Evolutionary conservation across 2,329 filamentous ascomycete species (phyloP).

Genomic region (Arachnopeziza araneosa): DNA sequence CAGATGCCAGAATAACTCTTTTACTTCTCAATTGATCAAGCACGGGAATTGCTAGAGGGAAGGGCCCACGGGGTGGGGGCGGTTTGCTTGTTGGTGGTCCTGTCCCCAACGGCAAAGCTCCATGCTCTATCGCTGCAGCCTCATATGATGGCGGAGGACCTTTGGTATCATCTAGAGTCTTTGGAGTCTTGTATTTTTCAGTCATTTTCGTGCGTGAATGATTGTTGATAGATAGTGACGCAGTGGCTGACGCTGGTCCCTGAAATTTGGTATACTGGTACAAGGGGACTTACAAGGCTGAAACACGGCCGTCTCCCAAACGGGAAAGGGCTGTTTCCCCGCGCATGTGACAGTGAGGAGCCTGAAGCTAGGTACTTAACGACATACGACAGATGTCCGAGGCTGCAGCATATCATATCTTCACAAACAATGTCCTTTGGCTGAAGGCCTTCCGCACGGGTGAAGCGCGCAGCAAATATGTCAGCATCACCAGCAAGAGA

Average conservation of each 20-base stretch:
- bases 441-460: not conserved
- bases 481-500: conserved; percentile 23
- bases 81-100: conserved; percentile 14
- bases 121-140: conserved; percentile 20
- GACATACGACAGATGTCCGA: too few species aligned
- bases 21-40: conserved; percentile 70
- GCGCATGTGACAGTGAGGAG: not conserved
- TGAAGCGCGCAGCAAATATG: conserved; percentile 12
- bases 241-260: not conserved
- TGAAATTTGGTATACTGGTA: not conserved
- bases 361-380: not conserved
- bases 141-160: conserved; percentile 26
- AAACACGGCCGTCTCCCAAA: not conserved
- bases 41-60: conserved; percentile 74
- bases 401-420: not conserved
- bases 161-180: not conserved
- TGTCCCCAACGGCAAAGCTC: conserved; percentile 17
- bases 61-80: conserved; percentile 40
- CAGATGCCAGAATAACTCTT: conserved; percentile 83
- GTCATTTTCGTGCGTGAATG: not conserved
- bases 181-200: not conserved
- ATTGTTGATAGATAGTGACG: not conserved
- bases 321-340: not conserved
- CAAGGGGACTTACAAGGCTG: not conserved
- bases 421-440: not conserved